Evolutionary conservation across 352 stramenopile genomes (phyloP), one percentile per base, ranked within the genome.

Genomic region (Globisporangium middletonii): DNA sequence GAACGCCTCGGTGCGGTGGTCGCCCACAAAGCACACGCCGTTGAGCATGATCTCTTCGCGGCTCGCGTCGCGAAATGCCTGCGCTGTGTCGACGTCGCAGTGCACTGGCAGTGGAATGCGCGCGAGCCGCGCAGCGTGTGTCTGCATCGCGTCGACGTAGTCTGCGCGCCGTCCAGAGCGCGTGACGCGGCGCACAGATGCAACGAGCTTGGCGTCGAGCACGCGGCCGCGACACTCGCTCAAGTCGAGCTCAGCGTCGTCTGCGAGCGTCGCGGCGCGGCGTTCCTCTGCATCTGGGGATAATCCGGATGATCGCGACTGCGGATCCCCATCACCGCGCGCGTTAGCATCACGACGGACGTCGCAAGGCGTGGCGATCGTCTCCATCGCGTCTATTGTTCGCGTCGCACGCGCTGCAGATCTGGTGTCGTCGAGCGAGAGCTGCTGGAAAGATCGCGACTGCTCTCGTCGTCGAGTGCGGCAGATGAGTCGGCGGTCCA

Each of bases 31-130:
- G 53, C 75, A 75, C 47, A 91, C 78, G 38, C 77, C 74, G 55
- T 88, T 88, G 59, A 88, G 72, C 68, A 78, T 70, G 54, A 90
- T 84, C 62, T 88, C 72, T 63, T 88, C 77, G 13, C 80, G 77
- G n/a, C 70, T 70, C 16, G 77, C 79, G 46, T 90, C 79, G 38
- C 76, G 76, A 52, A 87, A 88, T 15, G 77, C 80, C 63, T 88
- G 81, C 26, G 73, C 78, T 19, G 79, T 88, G 63, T 88, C 69
- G 26, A 89, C 72, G 57, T 86, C 73, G 65, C 77, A 86, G n/a
- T 65, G 58, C 55, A 77, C 64, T 0, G 73, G 65, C n/a, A 91
- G 67, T 53, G 78, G 72, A 37, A 91, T 65, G 47, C 65, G 59
- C 16, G 65, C 62, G 49, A 88, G 62, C 47, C 69, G 66, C n/a